Base-by-base conservation (phyloP, 1,139 yeast genomes). In the Debaryomyces singareniensis region DNA sequence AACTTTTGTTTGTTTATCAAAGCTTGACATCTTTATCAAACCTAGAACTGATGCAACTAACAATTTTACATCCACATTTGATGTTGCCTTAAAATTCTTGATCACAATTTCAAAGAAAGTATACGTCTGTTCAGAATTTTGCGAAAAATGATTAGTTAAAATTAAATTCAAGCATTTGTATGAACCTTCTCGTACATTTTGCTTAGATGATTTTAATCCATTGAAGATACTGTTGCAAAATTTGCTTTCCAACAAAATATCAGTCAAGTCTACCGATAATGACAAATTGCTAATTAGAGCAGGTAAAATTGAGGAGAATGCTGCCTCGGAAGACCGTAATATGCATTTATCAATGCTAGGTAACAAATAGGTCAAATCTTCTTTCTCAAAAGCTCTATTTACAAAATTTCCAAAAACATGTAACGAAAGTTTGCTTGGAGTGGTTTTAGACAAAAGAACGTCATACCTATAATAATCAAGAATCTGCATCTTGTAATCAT, bases 281-380 rank as follows among this genome's bases (percentile, higher is more conserved):
- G 61, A 37, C 11, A 77, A 37, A 20, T 61, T 50, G 3, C 43
- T 33, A 30, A 77, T 59, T 15, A 84, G 48, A 2, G 64, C 56
- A 1, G 81, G 78, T 13, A 75, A 47, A 11, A 79, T 55, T 20
- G 61, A 45, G 5, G 69, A 68, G 39, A 84, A 71, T 0, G 86
- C 72, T 22, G 65, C 57, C 49, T 87, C 97, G 0, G 96, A 83
- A 3, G 95, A 77, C 51, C 96, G 73, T 45, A 91, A 64, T 29
- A 82, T 68, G 1, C 93, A 73, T 49, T 84, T 87, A 42, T 85
- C 91, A 30, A 89, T 49, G 12, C 71, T 64, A 3, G 94, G 86
- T 6, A 79, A 49, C 12, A 86, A 40, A 3, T 44, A 33, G 11
- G 50, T 53, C 33, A 82, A 64, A 10, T 65, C 63, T 2, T 61